Conservation (phyloP, 306 rosid species). For the Pterocarpus santalinus region DNA sequence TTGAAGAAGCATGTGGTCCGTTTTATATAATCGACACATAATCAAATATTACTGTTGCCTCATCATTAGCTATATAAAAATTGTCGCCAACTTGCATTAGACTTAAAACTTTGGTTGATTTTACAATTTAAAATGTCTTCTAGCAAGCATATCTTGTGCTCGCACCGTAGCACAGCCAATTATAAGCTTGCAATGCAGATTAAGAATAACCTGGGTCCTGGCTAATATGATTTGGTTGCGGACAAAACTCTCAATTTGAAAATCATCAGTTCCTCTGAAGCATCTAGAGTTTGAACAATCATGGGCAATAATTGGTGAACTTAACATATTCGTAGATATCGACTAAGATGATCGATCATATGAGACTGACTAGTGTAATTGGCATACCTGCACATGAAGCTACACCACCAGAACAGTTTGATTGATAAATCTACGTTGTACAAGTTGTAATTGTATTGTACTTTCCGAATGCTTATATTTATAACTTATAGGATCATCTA, state of each 20-base stretch:
- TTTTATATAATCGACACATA: slow-evolving; percentile 23
- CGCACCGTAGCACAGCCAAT: slow-evolving; percentile 21
- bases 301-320: slow-evolving; percentile 42
- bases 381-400: slow-evolving; percentile 33
- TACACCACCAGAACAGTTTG: slow-evolving; percentile 13
- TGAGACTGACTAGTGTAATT: not conserved
- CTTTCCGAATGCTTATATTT: slow-evolving; percentile 9
- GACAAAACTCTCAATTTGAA: slow-evolving; percentile 29
- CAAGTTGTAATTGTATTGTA: slow-evolving; percentile 34
- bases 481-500: not conserved
- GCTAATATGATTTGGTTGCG: slow-evolving; percentile 29
- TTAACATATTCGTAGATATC: slow-evolving; percentile 33
- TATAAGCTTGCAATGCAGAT: slow-evolving; percentile 23
- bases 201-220: not conserved
- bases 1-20: slow-evolving; percentile 47
- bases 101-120: slow-evolving; percentile 25
- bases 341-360: slow-evolving; percentile 15
- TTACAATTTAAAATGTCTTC: slow-evolving; percentile 10
- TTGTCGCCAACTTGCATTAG: slow-evolving; percentile 43
- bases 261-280: not conserved
- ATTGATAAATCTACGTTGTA: slow-evolving; percentile 2
- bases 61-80: slow-evolving; percentile 20
- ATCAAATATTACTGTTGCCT: slow-evolving; percentile 6
- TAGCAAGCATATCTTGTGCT: slow-evolving; percentile 23
- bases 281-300: slow-evolving; percentile 30